Evolutionary conservation across 2,329 filamentous ascomycete species (phyloP), one percentile per base, ranked within the genome.

Genomic region (Stagonosporopsis chrysanthemi): DNA sequence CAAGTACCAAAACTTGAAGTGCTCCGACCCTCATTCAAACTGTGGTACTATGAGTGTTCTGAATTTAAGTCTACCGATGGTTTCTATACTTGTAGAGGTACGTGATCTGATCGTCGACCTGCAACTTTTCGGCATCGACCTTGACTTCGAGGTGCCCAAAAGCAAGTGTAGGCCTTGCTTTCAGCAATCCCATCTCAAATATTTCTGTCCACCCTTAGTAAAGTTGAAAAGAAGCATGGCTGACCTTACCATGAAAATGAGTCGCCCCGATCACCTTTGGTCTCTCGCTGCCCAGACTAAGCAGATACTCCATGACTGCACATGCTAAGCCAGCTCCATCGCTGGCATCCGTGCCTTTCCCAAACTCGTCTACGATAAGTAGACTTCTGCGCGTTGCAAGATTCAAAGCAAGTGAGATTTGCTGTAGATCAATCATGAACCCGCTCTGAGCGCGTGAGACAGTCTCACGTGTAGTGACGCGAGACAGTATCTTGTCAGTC

Each of bases 281-380:
- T 40, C 81, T 74, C 17, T 82, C 73, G 1, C 74, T 58, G 2
- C 78, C 80, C 1, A 84, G 73, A 47, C 73, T 75, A 2, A 88
- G 72, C 7, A 88, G 71, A 64, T 88, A 75, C 58, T 86, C 80
- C 61, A 88, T 81, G 3, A 88, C 80, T 19, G 85, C 86, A 57
- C 84, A 87, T 14, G 84, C 85, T 6, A 90, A 76, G 0, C 87
- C 87, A 1, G 87, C 86, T 23, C 87, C 87, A 72, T 89, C 86
- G 56, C 80, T 81, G 12, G 84, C 82, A 57, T 87, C 84, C 0
- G 87, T 89, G 2, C 87, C 88, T 73, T 89, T 90, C 1, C 88
- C 87, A 67, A 99, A 98, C 70, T 99, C 95, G 67, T 99, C 95
- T 41, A 98, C 86, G n/a, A 99, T 81, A 1, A 99, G 75, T 6